Base-by-base conservation (phyloP, 352 stramenopile species). In the Phytophthora colocasiae region DNA sequence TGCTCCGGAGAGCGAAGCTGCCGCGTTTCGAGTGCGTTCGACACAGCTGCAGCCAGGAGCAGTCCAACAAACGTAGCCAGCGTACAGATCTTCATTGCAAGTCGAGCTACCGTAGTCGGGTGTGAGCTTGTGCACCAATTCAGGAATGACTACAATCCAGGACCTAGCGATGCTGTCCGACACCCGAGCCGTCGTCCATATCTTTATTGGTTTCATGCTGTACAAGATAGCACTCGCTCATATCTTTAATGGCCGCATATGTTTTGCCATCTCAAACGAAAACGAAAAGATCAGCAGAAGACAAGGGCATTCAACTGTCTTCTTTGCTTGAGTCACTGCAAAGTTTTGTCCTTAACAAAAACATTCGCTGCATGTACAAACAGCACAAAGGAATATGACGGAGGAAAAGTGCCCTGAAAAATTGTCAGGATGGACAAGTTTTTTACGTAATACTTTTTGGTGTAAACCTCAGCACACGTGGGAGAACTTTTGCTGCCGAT, bases 21-120 rank as follows among this genome's bases (percentile, higher is more conserved):
- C 1, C 31, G 31, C 1, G 8, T 36, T 15, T 47, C 12, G 51
- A 58, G 22, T 36, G 9, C 12, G 14, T 15, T 22, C 34, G 19
- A 47, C 22, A 10, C 17, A 17, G 17, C 27, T 22, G 7, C 40
- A 22, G 11, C n/a, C 7, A 12, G 19, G 31, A 55, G 27, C 9
- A 24, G 31, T n/a, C 3, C 47, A 14, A 24, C 10, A 57, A 51
- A 43, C 19, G n/a, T 10, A 32, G 34, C 49, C 26, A 36, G 6
- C 4, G 32, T 5, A 43, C 7, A 26, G 43, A 69, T 58, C 46
- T 65, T 73, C 58, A 69, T 63, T 12, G 10, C 9, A 6, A 44
- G 17, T 34, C 17, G 27, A 4, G 27, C 27, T 0, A 7, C n/a
- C n/a, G n/a, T n/a, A n/a, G n/a, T n/a, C n/a, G n/a, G n/a, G 4